Base-by-base conservation (phyloP, 2,329 filamentous ascomycete genomes). In the Aspergillus sp. region DNA sequence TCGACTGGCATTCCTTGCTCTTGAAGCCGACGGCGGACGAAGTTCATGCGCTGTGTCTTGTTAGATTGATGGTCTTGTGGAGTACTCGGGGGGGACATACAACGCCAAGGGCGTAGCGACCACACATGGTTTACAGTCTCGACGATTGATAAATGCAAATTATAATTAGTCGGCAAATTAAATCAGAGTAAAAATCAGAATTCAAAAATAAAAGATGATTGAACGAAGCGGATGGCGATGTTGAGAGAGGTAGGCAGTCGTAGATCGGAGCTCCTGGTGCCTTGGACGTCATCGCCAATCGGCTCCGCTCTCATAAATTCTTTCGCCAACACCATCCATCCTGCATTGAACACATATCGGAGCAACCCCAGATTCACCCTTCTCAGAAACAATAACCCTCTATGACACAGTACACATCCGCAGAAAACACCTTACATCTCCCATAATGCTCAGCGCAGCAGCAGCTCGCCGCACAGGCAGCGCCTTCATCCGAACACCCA, bases 1-100 rank as follows among this genome's bases (percentile, higher is more conserved):
- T 88, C 82, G 3, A 91, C 86, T 2, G 82, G 83, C 85, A 96
- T 90, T 60, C 88, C 81, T 66, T 91, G 83, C 37, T 91, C 82
- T 67, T 90, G 83, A 6, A 97, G 80, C 71, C 89, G 86, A 55
- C 82, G 83, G 52, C 89, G 88, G 57, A 96, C 83, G 70, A 91
- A 88, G 22, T 87, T 88, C 37, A 90, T 88, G 61, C 90, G 85
- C 91, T 96, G 12, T 66, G n/a, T 19, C n/a, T 5, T 17, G 30
- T 53, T 22, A 56, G 48, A 39, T 22, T 11, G 22, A 24, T 44
- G 30, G 41, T 13, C 27, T 5, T 41, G 52, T 20, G 39, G 37
- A 5, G 49, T 30, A 5, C 15, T 48, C 20, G 20, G 20, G 27
- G 40, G 22, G 46, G 20, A 75, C 81, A 60, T 77, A 86, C 85